Base-by-base conservation (phyloP, 2,329 filamentous ascomycete genomes). In the Fusarium staphyleae region DNA sequence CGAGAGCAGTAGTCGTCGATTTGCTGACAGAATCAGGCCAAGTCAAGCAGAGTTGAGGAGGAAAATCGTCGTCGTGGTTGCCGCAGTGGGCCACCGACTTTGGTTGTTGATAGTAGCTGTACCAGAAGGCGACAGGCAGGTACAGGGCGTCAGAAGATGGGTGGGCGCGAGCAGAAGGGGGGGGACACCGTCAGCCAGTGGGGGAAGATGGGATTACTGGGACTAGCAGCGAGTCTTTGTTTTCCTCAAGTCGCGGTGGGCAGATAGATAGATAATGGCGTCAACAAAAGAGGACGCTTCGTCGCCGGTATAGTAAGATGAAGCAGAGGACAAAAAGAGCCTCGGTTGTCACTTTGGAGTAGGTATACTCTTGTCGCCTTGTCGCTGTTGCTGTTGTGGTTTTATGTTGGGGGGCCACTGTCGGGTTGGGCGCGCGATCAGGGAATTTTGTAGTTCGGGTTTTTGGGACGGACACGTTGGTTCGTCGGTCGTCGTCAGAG, bases 51-150 rank as follows among this genome's bases (percentile, higher is more conserved):
- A 62, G 40, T 46, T 46, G 37, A 50, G 36, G 53, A 46, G 62
- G 61, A 57, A 55, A 57, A 29, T 69, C 65, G 67, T 72, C 70
- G 70, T 70, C 65, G 65, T 67, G 52, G 68, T 58, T 70, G 68
- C 67, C 69, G 63, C 60, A 60, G 61, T 62, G 67, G 69, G 67
- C 67, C 55, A 65, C 68, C 69, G 69, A 48, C 48, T 63, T 61
- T 57, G 47, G 54, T 55, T 62, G 58, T 62, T 62, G 65, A 60
- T 67, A 64, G 58, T 67, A 60, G 49, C 63, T 60, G 55, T 60
- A 62, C 62, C 65, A 66, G 57, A 48, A 37, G 51, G 58, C 64
- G 60, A 57, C 45, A 50, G 62, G 55, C 53, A 56, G 65, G 61
- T 51, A 65, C 56, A 63, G 60, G 55, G 62, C 65, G 65, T 66